Base-by-base conservation (phyloP, 1,139 yeast species). In the Saccharomycopsis hybrid region DNA sequence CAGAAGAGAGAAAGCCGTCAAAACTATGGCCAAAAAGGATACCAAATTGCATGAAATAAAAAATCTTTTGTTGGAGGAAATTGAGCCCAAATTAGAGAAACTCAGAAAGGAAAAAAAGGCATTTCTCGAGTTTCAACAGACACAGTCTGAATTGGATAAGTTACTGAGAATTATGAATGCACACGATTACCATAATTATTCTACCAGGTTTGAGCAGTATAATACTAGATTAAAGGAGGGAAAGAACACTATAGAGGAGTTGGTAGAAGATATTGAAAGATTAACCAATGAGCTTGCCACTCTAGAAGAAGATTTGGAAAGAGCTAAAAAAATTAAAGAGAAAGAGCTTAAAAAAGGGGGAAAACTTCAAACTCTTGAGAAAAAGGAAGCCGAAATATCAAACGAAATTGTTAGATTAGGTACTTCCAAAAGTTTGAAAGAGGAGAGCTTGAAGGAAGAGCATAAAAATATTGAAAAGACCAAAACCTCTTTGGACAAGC, bases 11-110 rank as follows among this genome's bases (percentile, higher is more conserved):
- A 87, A 87, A 63, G 97, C 97, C 0, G 84, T 87, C 61, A 82
- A 86, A 62, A 88, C 96, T 1, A 88, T 92, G 87, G 78, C 83
- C 0, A 90, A 89, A 66, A 92, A 92, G 62, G 96, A 92, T 58
- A 77, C 85, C 25, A 89, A 89, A 59, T 74, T 92, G 47, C 78
- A 74, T 43, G 95, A 89, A 63, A 90, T 89, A 47, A 74, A 87
- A 58, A 74, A 76, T 41, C 67, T 90, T 50, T 70, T 92, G 52
- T 71, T 72, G 30, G 96, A 90, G 61, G 97, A 92, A 65, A 90
- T 94, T 55, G 96, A 87, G 60, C 98, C 98, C 3, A 89, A 89
- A 62, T 72, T 94, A 47, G 94, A 85, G 52, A 85, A 84, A 60
- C 72, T 90, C 52, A 74, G 95, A 54, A 75, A 76, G 51, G 96